Evolutionary conservation across 352 stramenopile genomes (phyloP), one percentile per base, ranked within the genome.

Genomic region (Globisporangium nagaii): DNA sequence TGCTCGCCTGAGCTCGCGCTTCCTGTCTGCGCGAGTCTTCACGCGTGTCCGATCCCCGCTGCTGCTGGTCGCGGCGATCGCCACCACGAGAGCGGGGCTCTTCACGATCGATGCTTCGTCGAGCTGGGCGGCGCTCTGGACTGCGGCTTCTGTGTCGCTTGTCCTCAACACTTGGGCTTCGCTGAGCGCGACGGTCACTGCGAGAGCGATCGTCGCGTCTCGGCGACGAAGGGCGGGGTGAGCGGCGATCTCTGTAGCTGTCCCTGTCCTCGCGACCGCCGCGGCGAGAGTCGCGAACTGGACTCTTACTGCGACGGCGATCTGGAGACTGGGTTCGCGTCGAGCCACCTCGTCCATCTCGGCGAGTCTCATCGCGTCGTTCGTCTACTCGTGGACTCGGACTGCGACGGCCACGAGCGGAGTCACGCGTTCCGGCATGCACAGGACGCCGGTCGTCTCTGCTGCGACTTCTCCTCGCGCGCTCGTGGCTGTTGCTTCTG

Each of bases 161-260:
- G 15, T 37, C 22, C 11, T 55, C 48, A 31, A n/a, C 7, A n/a
- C 35, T 46, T 37, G 35, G 48, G 22, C 48, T 55, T 39, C n/a
- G 10, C 1, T 15, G 48, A 45, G n/a, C 15, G 28, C 35, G 48
- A 25, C 35, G 35, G 3, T 46, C 48, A n/a, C 28, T 35, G n/a
- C 35, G 48, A 46, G 35, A 45, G 12, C n/a, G 34, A 36, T 45
- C 47, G 22, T 48, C 35, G 22, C 42, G 13, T 20, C 8, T 2
- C 1, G 35, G 35, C 19, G 44, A 39, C 3, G 25, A 25, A 6
- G n/a, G 17, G 12, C 9, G 37, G 24, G 44, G 17, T 9, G 19
- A 25, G 15, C 17, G 31, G 13, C 48, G 34, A 6, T 15, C 27
- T 46, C 25, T 13, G 27, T n/a, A n/a, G 24, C 36, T 17, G 4